A percentile compares a stretch with the other conserved stretches of the same genome.
Evolutionary conservation across 257 asterid species (phyloP).

Genomic region (Linaria vulgaris): DNA sequence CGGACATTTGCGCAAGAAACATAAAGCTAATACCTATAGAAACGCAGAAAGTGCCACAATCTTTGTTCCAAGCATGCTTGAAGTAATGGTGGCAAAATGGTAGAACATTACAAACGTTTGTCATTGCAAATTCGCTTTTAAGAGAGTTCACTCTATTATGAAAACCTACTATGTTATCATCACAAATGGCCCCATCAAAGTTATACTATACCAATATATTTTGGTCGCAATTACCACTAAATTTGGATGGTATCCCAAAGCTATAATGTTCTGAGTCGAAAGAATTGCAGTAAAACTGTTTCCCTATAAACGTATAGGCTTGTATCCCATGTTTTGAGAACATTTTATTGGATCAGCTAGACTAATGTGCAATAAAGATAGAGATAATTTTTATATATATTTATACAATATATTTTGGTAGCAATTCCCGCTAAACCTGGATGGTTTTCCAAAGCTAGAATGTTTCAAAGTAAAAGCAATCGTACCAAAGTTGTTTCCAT

Average conservation of each 20-base stretch:
- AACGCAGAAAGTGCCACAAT: not conserved
- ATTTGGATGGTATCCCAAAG: not conserved
- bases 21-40: not conserved
- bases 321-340: not conserved
- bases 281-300: not conserved
- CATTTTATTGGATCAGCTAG: not conserved
- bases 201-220: not conserved
- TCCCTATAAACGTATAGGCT: not conserved
- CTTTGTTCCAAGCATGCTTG: slow-evolving; percentile 1
- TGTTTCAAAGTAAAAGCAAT: too few relatives aligned
- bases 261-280: not conserved
- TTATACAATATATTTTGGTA: too few relatives aligned
- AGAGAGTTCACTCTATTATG: not conserved
- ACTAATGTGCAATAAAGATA: not conserved
- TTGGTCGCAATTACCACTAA: not conserved
- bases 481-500: too few relatives aligned
- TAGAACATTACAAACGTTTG: slow-evolving; percentile 10
- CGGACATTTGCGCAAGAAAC: slow-evolving; percentile 5
- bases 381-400: not conserved
- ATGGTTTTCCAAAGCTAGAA: too few relatives aligned
- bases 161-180: slow-evolving; percentile 10
- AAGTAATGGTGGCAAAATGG: slow-evolving; percentile 1
- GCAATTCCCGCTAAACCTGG: too few relatives aligned
- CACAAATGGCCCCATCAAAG: not conserved
- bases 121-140: slow-evolving; percentile 6